phyloP scores from a whole-genome alignment of 208 protist genomes.

The Tetramitus jugosus region DNA sequence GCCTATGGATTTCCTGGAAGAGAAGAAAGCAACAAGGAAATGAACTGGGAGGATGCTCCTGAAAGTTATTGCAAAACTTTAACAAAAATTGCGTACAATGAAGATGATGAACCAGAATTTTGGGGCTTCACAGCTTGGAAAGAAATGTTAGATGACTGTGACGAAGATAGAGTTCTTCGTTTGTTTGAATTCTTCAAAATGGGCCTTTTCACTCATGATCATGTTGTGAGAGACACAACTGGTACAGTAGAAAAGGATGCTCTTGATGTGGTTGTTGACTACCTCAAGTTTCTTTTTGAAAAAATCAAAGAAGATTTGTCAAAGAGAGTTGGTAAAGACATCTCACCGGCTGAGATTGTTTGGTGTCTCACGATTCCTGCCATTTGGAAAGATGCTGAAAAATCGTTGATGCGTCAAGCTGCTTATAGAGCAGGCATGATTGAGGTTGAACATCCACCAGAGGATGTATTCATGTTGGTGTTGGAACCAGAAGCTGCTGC shows the following conservation, averaged over 20 bases:
- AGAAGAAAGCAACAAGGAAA: too few relatives aligned
- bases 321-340: neutral
- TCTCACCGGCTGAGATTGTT: neutral
- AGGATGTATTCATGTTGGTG: neutral
- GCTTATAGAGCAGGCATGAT: neutral
- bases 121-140: neutral
- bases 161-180: neutral
- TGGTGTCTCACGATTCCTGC: neutral
- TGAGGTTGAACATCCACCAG: neutral
- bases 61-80: neutral
- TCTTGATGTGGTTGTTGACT: neutral
- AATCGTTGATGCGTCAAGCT: neutral
- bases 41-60: too few relatives aligned
- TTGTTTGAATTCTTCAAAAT: neutral
- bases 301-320: neutral
- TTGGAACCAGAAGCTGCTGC: constrained; percentile 13
- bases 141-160: neutral
- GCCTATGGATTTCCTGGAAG: too few relatives aligned
- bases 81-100: neutral
- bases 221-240: neutral
- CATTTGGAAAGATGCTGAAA: neutral
- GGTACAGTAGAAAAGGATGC: neutral
- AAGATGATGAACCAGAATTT: neutral
- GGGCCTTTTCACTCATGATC: neutral
- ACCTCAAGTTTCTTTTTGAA: neutral